phyloP scores from a whole-genome alignment of 441 rosid species.

The Gossypium davidsonii region DNA sequence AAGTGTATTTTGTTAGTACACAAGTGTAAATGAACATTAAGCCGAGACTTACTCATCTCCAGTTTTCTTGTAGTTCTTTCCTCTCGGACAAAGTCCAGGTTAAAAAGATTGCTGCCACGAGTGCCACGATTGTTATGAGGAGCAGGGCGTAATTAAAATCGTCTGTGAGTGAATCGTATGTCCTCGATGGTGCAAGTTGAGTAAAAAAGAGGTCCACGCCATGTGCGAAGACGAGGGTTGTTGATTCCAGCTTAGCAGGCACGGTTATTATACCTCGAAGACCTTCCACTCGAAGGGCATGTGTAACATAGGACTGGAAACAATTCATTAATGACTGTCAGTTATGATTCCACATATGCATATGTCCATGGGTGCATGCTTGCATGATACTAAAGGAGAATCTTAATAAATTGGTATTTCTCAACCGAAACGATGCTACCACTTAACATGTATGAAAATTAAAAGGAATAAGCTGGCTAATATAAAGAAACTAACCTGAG shows the following conservation, averaged over 20 bases:
- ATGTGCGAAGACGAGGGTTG: conserved; percentile 75
- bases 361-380: neutral
- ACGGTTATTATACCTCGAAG: conserved; percentile 72
- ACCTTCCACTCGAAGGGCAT: conserved; percentile 78
- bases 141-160: conserved; percentile 93
- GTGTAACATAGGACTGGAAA: conserved; percentile 78
- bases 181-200: conserved; percentile 91
- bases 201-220: conserved; percentile 97
- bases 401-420: neutral
- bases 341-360: neutral
- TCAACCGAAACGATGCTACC: neutral
- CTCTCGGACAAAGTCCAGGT: conserved; percentile 89
- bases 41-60: conserved; percentile 53
- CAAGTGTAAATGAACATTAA: neutral
- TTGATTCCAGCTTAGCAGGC: conserved; percentile 94
- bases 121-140: conserved; percentile 80
- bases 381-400: neutral
- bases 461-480: neutral
- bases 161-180: conserved; percentile 93
- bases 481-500: conserved; percentile 54
- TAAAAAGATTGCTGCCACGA: conserved; percentile 74
- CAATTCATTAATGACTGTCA: conserved; percentile 5
- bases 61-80: conserved; percentile 83
- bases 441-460: neutral
- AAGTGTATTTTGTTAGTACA: conserved; percentile 1